phyloP scores from a whole-genome alignment of 768 basidiomycete species.

The Mycena leptocephala region DNA sequence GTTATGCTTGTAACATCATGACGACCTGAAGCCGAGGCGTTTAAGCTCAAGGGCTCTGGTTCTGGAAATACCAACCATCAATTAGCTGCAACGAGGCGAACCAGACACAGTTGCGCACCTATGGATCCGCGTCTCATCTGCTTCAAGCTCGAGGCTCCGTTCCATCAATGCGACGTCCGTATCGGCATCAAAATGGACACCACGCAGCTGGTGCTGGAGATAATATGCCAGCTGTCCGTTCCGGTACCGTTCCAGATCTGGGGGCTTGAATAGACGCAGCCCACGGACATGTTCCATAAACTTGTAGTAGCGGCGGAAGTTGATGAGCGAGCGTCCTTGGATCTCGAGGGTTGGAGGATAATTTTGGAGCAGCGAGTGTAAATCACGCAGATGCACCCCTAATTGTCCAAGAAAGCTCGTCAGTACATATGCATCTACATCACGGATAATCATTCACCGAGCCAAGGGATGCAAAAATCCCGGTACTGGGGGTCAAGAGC shows the following conservation, averaged over 20 bases:
- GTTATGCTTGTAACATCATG: neutral
- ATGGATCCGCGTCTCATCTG: conserved; percentile 44
- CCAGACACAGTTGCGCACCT: conserved; percentile 8
- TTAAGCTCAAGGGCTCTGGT: conserved; percentile 22
- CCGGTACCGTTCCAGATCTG: conserved; percentile 51
- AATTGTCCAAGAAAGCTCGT: neutral
- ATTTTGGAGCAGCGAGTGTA: conserved; percentile 49
- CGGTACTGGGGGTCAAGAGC: conserved; percentile 38
- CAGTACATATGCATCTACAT: neutral
- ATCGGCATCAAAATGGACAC: conserved; percentile 43
- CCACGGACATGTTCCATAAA: conserved; percentile 56
- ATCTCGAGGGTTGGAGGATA: conserved; percentile 47
- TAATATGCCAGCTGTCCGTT: conserved; percentile 60
- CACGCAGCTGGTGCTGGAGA: conserved; percentile 56
- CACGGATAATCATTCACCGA: conserved; percentile 46
- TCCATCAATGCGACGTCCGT: conserved; percentile 53
- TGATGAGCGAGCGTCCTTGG: conserved; percentile 57
- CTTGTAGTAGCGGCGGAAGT: conserved; percentile 58
- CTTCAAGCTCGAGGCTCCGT: conserved; percentile 50
- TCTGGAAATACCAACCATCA: neutral
- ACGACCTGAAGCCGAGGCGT: conserved; percentile 20
- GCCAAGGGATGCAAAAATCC: conserved; percentile 58
- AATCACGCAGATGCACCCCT: conserved; percentile 59
- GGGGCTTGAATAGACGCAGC: conserved; percentile 49
- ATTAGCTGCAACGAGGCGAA: neutral